phyloP scores from a whole-genome alignment of 257 asterid genomes.

The Verbascum thapsus region DNA sequence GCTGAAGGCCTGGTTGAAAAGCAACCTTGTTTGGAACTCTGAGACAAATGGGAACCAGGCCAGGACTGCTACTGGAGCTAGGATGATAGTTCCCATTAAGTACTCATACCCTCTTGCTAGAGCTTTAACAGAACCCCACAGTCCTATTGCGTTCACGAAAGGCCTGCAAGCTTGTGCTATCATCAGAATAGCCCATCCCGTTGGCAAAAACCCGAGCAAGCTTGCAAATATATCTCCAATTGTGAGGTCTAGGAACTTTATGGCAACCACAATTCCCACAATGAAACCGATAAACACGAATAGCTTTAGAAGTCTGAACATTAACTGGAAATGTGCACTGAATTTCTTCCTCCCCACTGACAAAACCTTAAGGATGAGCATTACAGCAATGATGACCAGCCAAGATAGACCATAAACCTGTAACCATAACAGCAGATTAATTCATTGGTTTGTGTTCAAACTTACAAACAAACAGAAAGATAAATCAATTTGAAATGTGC shows the following conservation, averaged over 20 bases:
- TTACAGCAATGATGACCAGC: constrained; percentile 78
- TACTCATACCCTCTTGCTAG: constrained; percentile 93
- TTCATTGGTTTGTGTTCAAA: neutral
- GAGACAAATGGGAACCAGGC: constrained; percentile 97
- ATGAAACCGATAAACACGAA: constrained; percentile 63
- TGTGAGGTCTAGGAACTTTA: constrained; percentile 69
- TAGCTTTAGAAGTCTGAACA: constrained; percentile 85
- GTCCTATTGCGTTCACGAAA: constrained; percentile 57
- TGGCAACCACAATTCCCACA: constrained; percentile 50
- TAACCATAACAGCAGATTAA: constrained; percentile 16
- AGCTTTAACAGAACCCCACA: constrained; percentile 93
- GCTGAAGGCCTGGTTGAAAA: constrained; percentile 98
- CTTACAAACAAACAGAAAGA: neutral
- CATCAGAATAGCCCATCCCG: constrained; percentile 92
- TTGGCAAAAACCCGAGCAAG: constrained; percentile 83
- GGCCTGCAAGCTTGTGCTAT: constrained; percentile 87
- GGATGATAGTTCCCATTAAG: constrained; percentile 68
- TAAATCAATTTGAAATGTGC: constrained; percentile 26
- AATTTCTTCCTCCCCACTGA: constrained; percentile 88
- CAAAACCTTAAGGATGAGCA: constrained; percentile 77
- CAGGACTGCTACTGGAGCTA: constrained; percentile 65
- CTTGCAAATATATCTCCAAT: constrained; percentile 71
- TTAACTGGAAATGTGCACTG: constrained; percentile 91
- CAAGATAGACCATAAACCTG: constrained; percentile 93
- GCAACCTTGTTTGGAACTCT: constrained; percentile 88